phyloP scores from a whole-genome alignment of 2,329 filamentous ascomycete genomes.

The Beauveria australis region DNA sequence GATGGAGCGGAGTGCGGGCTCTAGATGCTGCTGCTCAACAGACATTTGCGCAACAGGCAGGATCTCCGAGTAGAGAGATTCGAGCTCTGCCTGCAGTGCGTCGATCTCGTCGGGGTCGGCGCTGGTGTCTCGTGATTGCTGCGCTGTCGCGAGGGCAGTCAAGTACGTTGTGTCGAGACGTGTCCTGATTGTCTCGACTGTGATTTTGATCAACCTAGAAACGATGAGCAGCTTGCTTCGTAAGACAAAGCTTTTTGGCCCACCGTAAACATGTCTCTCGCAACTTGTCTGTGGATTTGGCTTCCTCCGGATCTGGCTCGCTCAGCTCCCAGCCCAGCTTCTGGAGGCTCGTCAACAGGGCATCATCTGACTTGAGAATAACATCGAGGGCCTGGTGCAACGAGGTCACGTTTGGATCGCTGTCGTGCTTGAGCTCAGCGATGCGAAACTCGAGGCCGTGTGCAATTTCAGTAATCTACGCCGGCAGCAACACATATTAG shows the following conservation, averaged over 20 bases:
- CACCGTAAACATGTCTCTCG: conserved; percentile 50
- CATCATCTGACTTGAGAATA: conserved; percentile 54
- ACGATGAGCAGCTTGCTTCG: not conserved
- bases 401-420: conserved; percentile 27
- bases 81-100: conserved; percentile 54
- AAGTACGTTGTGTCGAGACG: conserved; percentile 49
- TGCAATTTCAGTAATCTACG: conserved; percentile 41
- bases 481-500: not conserved
- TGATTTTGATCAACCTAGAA: conserved; percentile 46
- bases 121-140: conserved; percentile 20
- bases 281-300: conserved; percentile 46
- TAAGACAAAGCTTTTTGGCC: not conserved
- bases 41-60: conserved; percentile 64
- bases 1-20: conserved; percentile 46
- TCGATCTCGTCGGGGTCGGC: conserved; percentile 33
- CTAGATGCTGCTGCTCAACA: conserved; percentile 57
- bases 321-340: conserved; percentile 57
- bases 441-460: conserved; percentile 38
- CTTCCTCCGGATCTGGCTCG: conserved; percentile 41
- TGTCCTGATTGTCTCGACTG: conserved; percentile 46
- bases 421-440: conserved; percentile 43
- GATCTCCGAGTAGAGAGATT: conserved; percentile 62
- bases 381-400: conserved; percentile 41
- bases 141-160: conserved; percentile 30
- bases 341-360: conserved; percentile 55